Evolutionary conservation across 208 protist species (phyloP), one percentile per base, ranked within the genome.

Genomic region (Crithidia bombi): DNA sequence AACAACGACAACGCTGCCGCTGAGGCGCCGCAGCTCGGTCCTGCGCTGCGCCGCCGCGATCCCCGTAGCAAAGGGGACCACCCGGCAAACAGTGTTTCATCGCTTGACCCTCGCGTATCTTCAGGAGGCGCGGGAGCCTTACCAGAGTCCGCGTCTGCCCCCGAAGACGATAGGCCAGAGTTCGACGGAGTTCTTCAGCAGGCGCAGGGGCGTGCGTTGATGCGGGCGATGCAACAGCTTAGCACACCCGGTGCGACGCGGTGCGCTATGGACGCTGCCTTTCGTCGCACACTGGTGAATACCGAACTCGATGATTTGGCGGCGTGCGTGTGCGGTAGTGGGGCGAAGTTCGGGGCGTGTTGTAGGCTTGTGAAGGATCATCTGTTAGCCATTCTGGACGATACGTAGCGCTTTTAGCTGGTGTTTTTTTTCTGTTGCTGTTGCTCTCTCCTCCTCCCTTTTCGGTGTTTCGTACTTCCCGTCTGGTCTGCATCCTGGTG

Each of bases 271-370:
- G 86, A 91, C 54, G 50, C 35, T 3, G 2, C 21, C n/a, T 82
- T 88, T 39, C 79, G 75, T 14, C 51, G 59, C 15, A 19, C 28
- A n/a, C 56, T 91, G 33, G 12, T 81, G 6, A 32, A 69, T 26
- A 57, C 41, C 5, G 50, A 69, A 9, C 35, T 75, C 4, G 58
- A 67, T 9, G 66, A 52, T 32, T 9, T 19, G 2, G 32, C 51
- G 7, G 21, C 46, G 26, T 91, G 86, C 49, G 41, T 75, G 19
- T 91, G 86, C 67, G 82, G 82, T 0, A 88, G 86, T 43, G 78
- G 73, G 15, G 75, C 75, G 28, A 63, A 43, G 28, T 91, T 87
- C 61, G 63, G 50, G 11, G 61, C 54, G 17, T 91, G 86, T 64
- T 91, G 86, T 39, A 69, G 30, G 35, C 17, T 72, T 5, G 66